Conservation (phyloP, 345 rosid species). For the Linum tenue region DNA sequence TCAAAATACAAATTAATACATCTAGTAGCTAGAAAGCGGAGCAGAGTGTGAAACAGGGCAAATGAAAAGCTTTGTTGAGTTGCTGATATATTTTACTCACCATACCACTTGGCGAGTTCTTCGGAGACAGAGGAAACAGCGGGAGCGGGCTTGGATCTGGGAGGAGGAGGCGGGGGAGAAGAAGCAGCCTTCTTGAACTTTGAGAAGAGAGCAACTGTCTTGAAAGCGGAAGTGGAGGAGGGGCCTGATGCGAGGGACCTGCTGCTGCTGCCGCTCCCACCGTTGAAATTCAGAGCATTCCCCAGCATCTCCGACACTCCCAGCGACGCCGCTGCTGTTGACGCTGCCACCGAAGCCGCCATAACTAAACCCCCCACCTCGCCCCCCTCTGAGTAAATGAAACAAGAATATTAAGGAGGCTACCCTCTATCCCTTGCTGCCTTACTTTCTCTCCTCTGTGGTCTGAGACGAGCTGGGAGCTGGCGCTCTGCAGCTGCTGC, state of each 20-base stretch:
- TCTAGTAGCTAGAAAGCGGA: no score
- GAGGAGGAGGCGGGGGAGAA: conserved; percentile 41
- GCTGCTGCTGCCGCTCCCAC: conserved; percentile 15
- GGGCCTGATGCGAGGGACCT: conserved; percentile 38
- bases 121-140: conserved; percentile 42
- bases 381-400: background rate
- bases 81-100: conserved; percentile 31
- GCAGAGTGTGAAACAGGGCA: no score
- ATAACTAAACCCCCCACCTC: background rate
- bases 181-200: conserved; percentile 54
- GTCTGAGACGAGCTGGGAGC: no score
- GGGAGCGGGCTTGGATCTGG: conserved; percentile 43
- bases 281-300: conserved; percentile 51
- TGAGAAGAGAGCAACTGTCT: conserved; percentile 71
- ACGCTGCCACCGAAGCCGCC: conserved; percentile 51
- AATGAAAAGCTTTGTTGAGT: no score
- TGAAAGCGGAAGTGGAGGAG: conserved; percentile 52
- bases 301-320: conserved; percentile 83
- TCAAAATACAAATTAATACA: no score
- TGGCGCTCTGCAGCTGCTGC: background rate
- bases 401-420: background rate
- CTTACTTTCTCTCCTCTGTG: no score
- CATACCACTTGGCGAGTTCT: conserved; percentile 98
- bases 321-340: conserved; percentile 49
- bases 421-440: background rate